Conservation (phyloP, 2,329 filamentous ascomycete species). For the Orbilia quercus region DNA sequence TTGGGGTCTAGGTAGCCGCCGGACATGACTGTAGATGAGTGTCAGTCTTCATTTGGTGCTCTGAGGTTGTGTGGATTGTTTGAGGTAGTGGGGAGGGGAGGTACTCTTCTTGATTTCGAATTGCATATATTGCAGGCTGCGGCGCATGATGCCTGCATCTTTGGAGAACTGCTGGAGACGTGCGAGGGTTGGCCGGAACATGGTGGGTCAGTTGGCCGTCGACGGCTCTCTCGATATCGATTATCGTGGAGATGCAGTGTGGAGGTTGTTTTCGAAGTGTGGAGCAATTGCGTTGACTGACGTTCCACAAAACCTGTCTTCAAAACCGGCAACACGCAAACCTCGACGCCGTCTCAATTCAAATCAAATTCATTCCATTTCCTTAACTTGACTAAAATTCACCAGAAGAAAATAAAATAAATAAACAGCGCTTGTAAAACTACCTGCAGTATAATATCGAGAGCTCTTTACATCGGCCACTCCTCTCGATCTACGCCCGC, state of each 20-base stretch:
- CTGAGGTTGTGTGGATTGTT: background rate
- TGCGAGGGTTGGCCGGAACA: slow-evolving; percentile 46
- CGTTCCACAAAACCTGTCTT: slow-evolving; percentile 24
- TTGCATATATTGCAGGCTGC: slow-evolving; percentile 34
- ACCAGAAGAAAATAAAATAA: background rate
- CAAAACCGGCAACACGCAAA: background rate
- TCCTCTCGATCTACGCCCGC: slow-evolving; percentile 14
- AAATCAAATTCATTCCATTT: too few species aligned
- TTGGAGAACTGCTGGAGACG: slow-evolving; percentile 43
- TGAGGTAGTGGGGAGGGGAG: slow-evolving; percentile 14
- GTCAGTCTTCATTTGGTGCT: background rate
- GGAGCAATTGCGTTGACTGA: slow-evolving; percentile 23
- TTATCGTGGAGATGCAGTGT: background rate
- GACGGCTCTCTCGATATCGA: slow-evolving; percentile 5
- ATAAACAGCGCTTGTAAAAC: background rate
- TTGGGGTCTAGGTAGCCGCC: slow-evolving; percentile 40
- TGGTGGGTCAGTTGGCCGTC: slow-evolving; percentile 31
- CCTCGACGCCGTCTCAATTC: background rate
- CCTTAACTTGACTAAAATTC: too few species aligned
- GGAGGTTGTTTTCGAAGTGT: background rate
- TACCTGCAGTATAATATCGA: too few species aligned
- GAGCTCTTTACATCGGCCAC: too few species aligned
- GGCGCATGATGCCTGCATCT: slow-evolving; percentile 39
- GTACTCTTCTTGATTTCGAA: slow-evolving; percentile 52
- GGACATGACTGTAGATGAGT: slow-evolving; percentile 25